Conservation (phyloP, 2,329 filamentous ascomycete species). For the Colletotrichum agaves region DNA sequence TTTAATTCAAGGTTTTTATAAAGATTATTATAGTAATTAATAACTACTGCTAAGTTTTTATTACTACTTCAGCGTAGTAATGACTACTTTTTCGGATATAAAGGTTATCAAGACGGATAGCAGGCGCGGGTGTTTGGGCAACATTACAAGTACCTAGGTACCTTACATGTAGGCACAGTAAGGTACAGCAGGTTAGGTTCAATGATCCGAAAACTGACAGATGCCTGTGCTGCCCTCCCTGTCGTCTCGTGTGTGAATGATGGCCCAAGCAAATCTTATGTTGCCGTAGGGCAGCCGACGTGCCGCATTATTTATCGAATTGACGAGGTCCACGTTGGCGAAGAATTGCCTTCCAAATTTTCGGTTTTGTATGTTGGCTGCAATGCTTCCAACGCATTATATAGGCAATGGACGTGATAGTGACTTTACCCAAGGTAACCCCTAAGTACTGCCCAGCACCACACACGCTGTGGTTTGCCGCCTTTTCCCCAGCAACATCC, state of each 20-base stretch:
- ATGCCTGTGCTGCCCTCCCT: not conserved
- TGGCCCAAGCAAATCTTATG: not conserved
- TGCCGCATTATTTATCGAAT: not conserved
- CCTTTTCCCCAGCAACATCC: conserved; percentile 4
- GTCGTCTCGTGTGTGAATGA: not conserved
- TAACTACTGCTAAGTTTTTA: no score
- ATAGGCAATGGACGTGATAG: not conserved
- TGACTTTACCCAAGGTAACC: not conserved
- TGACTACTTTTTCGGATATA: no score
- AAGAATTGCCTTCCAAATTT: not conserved
- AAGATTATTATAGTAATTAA: no score
- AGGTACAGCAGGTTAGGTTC: not conserved
- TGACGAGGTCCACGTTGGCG: conserved; percentile 14
- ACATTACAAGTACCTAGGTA: no score
- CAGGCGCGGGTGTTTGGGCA: conserved; percentile 3
- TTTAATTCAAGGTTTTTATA: no score
- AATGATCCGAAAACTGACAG: conserved; percentile 1
- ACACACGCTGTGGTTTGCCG: conserved; percentile 1
- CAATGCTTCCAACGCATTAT: not conserved
- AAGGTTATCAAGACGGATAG: not conserved
- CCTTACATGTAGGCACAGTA: no score
- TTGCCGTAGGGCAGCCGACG: conserved; percentile 4
- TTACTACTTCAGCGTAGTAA: no score
- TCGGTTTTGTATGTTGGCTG: not conserved
- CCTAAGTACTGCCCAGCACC: not conserved